Percentiles rank a stretch among this genome's conserved stretches.
phyloP scores from a whole-genome alignment of 495 filamentous ascomycete genomes.

The Tuber microsphaerosporum region DNA sequence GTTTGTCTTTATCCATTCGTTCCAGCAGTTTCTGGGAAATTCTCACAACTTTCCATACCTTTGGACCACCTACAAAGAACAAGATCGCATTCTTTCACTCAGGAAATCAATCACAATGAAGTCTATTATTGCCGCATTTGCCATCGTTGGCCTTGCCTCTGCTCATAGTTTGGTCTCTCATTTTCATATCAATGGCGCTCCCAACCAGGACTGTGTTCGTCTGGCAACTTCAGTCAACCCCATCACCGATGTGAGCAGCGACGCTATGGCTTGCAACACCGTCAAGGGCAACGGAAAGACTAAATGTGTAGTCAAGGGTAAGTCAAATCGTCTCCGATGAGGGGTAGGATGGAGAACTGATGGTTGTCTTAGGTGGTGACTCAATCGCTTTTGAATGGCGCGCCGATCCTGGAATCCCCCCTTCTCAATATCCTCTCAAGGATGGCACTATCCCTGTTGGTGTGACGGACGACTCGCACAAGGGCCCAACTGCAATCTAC shows the following conservation, averaged over 20 bases:
- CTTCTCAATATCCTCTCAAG: constrained; percentile 32
- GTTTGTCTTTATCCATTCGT: constrained; percentile 9
- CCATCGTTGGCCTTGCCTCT: constrained; percentile 10
- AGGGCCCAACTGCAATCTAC: constrained; percentile 64
- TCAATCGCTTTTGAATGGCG: constrained; percentile 36
- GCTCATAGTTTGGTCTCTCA: constrained; percentile 26
- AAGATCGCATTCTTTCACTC: neutral
- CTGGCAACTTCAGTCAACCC: constrained; percentile 46
- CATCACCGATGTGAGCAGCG: constrained; percentile 49
- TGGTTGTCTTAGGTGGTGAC: constrained; percentile 22
- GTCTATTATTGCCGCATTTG: constrained; percentile 11
- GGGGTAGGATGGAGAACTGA: neutral
- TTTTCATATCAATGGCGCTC: constrained; percentile 33
- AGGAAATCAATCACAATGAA: constrained; percentile 16
- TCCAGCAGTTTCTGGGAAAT: constrained; percentile 11
- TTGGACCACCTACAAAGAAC: neutral
- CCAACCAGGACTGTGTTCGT: constrained; percentile 25
- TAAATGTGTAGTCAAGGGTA: constrained; percentile 27
- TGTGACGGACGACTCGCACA: constrained; percentile 56
- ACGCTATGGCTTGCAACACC: constrained; percentile 59
- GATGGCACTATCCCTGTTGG: constrained; percentile 40
- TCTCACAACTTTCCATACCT: constrained; percentile 14
- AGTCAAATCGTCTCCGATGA: neutral
- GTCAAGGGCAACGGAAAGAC: constrained; percentile 1
- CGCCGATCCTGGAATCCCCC: constrained; percentile 15